Conservation (phyloP, 1,139 yeast genomes). For the Debaryomyces nepalensis region DNA sequence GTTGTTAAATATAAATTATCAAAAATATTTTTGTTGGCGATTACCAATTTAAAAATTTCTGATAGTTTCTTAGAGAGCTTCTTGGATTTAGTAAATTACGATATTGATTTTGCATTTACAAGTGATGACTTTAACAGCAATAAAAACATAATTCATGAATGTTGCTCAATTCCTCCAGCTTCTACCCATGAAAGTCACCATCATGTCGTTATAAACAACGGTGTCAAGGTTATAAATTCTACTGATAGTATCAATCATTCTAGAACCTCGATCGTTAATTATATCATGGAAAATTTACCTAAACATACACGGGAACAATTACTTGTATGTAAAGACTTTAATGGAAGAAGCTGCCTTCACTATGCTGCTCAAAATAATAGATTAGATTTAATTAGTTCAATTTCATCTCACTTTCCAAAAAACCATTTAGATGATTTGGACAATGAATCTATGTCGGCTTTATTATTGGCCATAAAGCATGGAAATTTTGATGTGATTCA, state of each 20-base stretch:
- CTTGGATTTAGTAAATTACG: conserved; percentile 46
- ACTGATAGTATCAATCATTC: conserved; percentile 50
- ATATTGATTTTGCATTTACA: conserved; percentile 45
- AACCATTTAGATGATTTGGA: conserved; percentile 57
- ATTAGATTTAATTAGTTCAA: conserved; percentile 53
- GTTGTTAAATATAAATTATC: conserved; percentile 51
- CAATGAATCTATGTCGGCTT: conserved; percentile 78
- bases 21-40: conserved; percentile 65
- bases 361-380: conserved; percentile 80
- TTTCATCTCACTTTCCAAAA: conserved; percentile 45
- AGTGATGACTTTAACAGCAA: conserved; percentile 49
- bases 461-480: conserved; percentile 76
- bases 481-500: conserved; percentile 61
- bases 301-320: conserved; percentile 26
- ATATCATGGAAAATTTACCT: conserved; percentile 33
- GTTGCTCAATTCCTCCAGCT: conserved; percentile 48
- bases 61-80: conserved; percentile 53
- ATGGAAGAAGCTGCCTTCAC: conserved; percentile 86
- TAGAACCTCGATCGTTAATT: conserved; percentile 42
- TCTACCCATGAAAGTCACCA: conserved; percentile 35
- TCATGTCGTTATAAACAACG: conserved; percentile 47
- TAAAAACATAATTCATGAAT: conserved; percentile 48
- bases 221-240: conserved; percentile 48
- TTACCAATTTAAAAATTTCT: conserved; percentile 55
- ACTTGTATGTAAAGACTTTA: conserved; percentile 55